Evolutionary conservation across 78 protist species (phyloP).

Genomic region (Dictyostelium capitatum): DNA sequence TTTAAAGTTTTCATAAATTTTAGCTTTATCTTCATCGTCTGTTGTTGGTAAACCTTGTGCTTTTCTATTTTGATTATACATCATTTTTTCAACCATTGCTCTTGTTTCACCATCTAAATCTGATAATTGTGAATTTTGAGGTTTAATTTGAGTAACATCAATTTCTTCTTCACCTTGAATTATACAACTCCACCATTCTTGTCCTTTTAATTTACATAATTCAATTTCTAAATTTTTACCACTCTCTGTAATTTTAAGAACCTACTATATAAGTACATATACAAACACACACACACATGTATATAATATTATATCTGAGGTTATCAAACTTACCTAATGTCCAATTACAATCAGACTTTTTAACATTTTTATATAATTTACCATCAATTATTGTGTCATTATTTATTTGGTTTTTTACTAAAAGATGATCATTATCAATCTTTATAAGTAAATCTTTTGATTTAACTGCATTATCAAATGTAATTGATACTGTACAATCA

Average conservation of each 20-base stretch:
- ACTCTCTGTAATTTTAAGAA: constrained; percentile 31
- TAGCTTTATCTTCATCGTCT: constrained; percentile 43
- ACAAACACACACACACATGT: too few species aligned
- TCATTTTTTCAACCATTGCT: constrained; percentile 75
- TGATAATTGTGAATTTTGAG: constrained; percentile 44
- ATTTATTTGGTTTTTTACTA: constrained; percentile 24
- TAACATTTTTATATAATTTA: constrained; percentile 31
- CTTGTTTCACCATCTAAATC: constrained; percentile 77
- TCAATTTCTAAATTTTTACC: constrained; percentile 46
- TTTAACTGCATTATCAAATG: not conserved
- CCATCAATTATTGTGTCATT: constrained; percentile 41
- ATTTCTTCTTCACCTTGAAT: constrained; percentile 51
- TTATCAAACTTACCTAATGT: too few species aligned
- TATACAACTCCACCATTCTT: constrained; percentile 66
- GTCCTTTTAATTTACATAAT: constrained; percentile 25
- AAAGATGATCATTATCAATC: not conserved
- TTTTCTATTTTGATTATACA: constrained; percentile 65
- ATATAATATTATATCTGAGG: too few species aligned
- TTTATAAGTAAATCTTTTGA: constrained; percentile 32
- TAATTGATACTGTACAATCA: constrained; percentile 48
- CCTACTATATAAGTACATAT: too few species aligned
- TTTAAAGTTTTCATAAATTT: constrained; percentile 32
- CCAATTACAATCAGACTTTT: constrained; percentile 54
- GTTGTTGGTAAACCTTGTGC: constrained; percentile 70
- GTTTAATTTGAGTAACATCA: constrained; percentile 49